Evolutionary conservation across 1,139 yeast species (phyloP).

Genomic region (Sugiyamaella sp.): DNA sequence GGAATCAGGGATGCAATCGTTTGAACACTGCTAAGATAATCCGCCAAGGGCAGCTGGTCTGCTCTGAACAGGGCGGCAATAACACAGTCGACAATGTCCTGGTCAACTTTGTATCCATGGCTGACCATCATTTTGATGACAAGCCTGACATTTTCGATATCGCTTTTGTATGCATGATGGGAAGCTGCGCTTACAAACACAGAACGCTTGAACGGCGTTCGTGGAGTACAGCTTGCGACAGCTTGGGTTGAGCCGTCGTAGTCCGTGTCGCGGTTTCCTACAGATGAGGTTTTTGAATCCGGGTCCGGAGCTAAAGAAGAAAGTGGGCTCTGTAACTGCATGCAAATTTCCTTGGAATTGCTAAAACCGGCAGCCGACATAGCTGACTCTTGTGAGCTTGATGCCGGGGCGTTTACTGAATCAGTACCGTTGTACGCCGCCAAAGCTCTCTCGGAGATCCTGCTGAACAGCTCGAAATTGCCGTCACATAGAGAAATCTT

Average conservation of each 20-base stretch:
- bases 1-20: not conserved
- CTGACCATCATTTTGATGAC: constrained; percentile 17
- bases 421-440: not conserved
- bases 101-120: constrained; percentile 13
- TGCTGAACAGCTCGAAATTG: constrained; percentile 19
- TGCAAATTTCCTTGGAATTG: no score
- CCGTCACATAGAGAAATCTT: constrained; percentile 25
- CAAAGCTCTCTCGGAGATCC: constrained; percentile 4
- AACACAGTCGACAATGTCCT: constrained; percentile 10
- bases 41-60: constrained; percentile 12
- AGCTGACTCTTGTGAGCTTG: no score
- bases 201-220: constrained; percentile 17
- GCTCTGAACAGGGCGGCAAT: not conserved
- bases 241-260: not conserved
- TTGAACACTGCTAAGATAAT: constrained; percentile 6
- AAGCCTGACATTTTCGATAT: constrained; percentile 13
- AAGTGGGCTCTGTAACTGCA: not conserved
- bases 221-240: not conserved
- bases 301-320: not conserved
- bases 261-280: not conserved
- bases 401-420: not conserved
- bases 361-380: no score
- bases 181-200: constrained; percentile 19
- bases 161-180: constrained; percentile 15
- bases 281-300: not conserved